Base-by-base conservation (phyloP, 2,329 filamentous ascomycete genomes). In the Fusarium mexicanum region DNA sequence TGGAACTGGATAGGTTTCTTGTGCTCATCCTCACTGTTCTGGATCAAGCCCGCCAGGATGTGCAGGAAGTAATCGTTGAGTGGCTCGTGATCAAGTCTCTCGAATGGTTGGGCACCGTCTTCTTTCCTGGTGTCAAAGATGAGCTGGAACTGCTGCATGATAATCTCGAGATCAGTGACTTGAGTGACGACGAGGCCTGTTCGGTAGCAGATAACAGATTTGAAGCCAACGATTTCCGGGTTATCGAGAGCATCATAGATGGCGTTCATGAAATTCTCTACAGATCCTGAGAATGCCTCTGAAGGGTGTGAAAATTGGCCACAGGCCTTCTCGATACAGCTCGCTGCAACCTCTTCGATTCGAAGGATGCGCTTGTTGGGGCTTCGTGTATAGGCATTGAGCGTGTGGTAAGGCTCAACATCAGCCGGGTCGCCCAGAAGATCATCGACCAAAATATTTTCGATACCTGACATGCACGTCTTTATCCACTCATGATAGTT, bases 1-100 rank as follows among this genome's bases (percentile, higher is more conserved):
- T 97, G 94, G 73, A 97, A 93, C 78, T 97, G 94, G 18, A 97
- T 85, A 0, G 94, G 93, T 79, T 96, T 96, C 64, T 88, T 89
- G 65, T 81, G 75, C 4, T 82, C 81, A 7, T 79, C 80, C 24
- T 80, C 80, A 38, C 84, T 82, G 43, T 86, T 82, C 14, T 84
- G 81, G 59, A 96, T 87, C 35, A 91, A 80, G 51, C 87, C 84
- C 12, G 94, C 90, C 0, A 91, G 87, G 37, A 87, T 85, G 61
- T 92, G 88, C 4, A 96, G 90, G 7, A 96, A 81, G 68, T 90
- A 89, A 69, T 93, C 90, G 77, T 94, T 95, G 60, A 96, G 83
- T 3, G 87, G 86, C 60, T 89, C 89, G 54, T 91, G 86, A 55
- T 93, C 85, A 16, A 95, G 84, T 13, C 90, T 85, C 65, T 85